These are phyloP conservation scores for Paecilomyces sp. DNA, from an alignment of 2,329 filamentous ascomycete species.

Conservation along the genomic window DNA sequence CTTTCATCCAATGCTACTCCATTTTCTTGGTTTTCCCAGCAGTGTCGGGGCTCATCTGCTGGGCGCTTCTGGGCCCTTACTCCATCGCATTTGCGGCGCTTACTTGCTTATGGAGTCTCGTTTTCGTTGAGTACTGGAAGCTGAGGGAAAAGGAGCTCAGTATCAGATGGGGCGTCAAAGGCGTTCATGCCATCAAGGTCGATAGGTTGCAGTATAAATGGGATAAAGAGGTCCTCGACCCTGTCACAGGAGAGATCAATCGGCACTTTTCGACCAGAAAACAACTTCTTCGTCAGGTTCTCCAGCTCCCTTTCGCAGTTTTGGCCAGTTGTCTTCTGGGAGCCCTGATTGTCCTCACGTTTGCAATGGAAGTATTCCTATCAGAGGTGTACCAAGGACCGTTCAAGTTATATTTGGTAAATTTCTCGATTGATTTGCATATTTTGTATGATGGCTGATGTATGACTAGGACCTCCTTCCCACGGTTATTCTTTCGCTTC, in stretches of 20 bases:
- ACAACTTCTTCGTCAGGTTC: constrained; percentile 66
- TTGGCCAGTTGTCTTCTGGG: constrained; percentile 67
- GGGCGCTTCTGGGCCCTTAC: constrained; percentile 75
- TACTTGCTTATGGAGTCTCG: constrained; percentile 76
- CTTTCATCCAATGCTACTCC: constrained; percentile 88
- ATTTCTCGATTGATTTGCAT: constrained; percentile 15
- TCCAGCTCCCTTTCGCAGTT: constrained; percentile 79
- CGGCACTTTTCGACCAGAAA: constrained; percentile 72
- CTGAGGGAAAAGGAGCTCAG: constrained; percentile 81
- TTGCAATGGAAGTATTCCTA: constrained; percentile 92
- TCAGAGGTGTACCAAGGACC: constrained; percentile 88
- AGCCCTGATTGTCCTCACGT: constrained; percentile 75
- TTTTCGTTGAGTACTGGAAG: constrained; percentile 96
- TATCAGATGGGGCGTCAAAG: constrained; percentile 80
- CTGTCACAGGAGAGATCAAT: constrained; percentile 74
- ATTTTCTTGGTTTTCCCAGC: constrained; percentile 75
- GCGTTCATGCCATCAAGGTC: constrained; percentile 73
- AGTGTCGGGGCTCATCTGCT: constrained; percentile 66
- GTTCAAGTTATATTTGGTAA: constrained; percentile 72
- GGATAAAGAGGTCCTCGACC: constrained; percentile 69
- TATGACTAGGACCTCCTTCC: constrained; percentile 66
- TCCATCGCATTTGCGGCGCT: constrained; percentile 72
- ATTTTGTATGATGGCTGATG: no score
- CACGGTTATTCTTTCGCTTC: constrained; percentile 74
- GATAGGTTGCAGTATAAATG: constrained; percentile 71